Percentiles rank a stretch among this genome's conserved stretches.
Conservation (phyloP, 2,329 filamentous ascomycete genomes). For the Massarina eburnea region DNA sequence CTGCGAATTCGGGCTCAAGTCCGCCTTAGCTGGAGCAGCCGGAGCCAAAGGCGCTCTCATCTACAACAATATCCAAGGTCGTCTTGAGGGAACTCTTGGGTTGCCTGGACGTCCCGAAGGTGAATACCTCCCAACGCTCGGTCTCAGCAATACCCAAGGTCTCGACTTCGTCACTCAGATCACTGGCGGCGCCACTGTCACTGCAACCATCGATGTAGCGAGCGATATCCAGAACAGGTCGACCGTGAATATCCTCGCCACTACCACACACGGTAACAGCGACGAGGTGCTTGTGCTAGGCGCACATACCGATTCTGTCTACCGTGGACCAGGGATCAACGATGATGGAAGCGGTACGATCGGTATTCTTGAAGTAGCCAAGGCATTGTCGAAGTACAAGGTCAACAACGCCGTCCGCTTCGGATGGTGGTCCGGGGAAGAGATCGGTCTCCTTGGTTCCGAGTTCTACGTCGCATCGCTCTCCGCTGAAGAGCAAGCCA, state of each 20-base stretch:
- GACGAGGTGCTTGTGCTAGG: slow-evolving; percentile 40
- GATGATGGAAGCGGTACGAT: slow-evolving; percentile 44
- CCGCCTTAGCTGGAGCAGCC: slow-evolving; percentile 65
- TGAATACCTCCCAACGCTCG: slow-evolving; percentile 67
- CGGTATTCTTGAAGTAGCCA: slow-evolving; percentile 41
- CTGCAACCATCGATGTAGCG: slow-evolving; percentile 46
- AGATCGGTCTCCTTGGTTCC: slow-evolving; percentile 41
- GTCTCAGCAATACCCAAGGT: slow-evolving; percentile 63
- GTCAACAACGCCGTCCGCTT: slow-evolving; percentile 45
- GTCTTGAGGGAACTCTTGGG: slow-evolving; percentile 65
- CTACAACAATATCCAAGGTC: slow-evolving; percentile 70
- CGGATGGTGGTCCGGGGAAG: slow-evolving; percentile 44
- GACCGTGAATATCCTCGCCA: slow-evolving; percentile 47
- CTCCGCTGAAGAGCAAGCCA: slow-evolving; percentile 26
- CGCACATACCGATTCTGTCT: slow-evolving; percentile 43
- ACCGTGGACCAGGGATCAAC: slow-evolving; percentile 44
- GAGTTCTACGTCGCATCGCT: slow-evolving; percentile 35
- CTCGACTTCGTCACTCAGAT: slow-evolving; percentile 58
- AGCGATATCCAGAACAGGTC: slow-evolving; percentile 50
- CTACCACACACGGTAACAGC: slow-evolving; percentile 38
- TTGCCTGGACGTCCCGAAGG: slow-evolving; percentile 56
- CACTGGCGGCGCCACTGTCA: slow-evolving; percentile 44
- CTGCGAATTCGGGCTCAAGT: slow-evolving; percentile 74
- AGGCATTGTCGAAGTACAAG: slow-evolving; percentile 39
- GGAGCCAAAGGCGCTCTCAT: slow-evolving; percentile 72